Evolutionary conservation across 345 rosid species (phyloP), one percentile per base, ranked within the genome.

Genomic region (Heritiera littoralis): DNA sequence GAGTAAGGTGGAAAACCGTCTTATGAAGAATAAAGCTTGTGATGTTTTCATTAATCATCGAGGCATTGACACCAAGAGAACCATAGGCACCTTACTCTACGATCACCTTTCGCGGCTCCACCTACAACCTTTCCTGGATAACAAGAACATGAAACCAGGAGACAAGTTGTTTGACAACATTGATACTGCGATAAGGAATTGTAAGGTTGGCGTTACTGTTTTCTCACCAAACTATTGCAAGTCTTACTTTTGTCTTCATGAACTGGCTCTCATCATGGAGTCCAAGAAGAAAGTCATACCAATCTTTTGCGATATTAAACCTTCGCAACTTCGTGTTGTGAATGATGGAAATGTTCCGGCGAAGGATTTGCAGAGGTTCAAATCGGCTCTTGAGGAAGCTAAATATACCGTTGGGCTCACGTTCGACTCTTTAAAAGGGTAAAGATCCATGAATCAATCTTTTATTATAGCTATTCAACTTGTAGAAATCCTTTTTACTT

Each of bases 31-130:
- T 14, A 20, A 43, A 20, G 58, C 84, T 0, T 85, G 85, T 11
- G 90, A 92, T 28, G 93, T 92, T 75, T 90, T 92, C 88, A 88
- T 92, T 20, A 92, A 92, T 72, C 96, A 90, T 55, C 84, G 96
- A 80, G 88, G 96, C 9, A 15, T 83, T 17, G 96, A 90, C 86
- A 90, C 96, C 1, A 90, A 90, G 83, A 83, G 85, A 64, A 90
- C 87, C 20, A 84, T 90, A 0, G 91, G 79, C 3, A 81, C 87
- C 20, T 80, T 92, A 85, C 91, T 92, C 17, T 92, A 92, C 56
- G 89, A 92, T 74, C 78, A 88, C 13, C 90, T 92, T 28, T 74
- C 66, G 41, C 20, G 85, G 74, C 45, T 78, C 23, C 82, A 84
- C 18, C 52, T 92, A 6, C 80, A 72, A 7, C 89, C 94, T 2